Percentiles rank a stretch among this genome's conserved stretches.
Conservation (phyloP, 768 basidiomycete species). For the Lyophyllum shimeji region DNA sequence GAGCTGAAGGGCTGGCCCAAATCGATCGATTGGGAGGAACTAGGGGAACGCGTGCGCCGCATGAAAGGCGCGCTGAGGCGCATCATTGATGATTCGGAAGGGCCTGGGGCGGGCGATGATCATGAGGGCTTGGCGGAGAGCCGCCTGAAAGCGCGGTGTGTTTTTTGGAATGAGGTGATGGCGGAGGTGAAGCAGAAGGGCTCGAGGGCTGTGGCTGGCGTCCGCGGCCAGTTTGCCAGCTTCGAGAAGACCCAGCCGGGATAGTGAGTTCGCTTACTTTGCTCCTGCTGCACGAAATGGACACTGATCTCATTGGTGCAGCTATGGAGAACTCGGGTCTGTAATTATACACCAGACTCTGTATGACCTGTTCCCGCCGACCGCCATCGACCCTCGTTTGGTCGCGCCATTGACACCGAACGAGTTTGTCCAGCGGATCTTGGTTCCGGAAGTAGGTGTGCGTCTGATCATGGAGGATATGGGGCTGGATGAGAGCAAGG, state of each 20-base stretch:
- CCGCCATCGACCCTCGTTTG: conserved; percentile 49
- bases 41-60: conserved; percentile 52
- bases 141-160: conserved; percentile 39
- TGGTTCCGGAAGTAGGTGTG: conserved; percentile 88
- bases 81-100: conserved; percentile 59
- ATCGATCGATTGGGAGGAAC: conserved; percentile 58
- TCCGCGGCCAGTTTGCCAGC: conserved; percentile 72
- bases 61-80: conserved; percentile 47
- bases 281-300: not conserved
- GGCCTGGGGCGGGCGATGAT: not conserved
- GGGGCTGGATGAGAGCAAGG: conserved; percentile 35
- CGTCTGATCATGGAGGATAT: conserved; percentile 83
- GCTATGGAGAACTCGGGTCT: conserved; percentile 86
- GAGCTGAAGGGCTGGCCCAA: conserved; percentile 75
- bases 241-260: conserved; percentile 87
- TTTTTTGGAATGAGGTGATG: conserved; percentile 71
- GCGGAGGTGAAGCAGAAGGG: conserved; percentile 66
- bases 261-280: conserved; percentile 57
- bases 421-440: conserved; percentile 78
- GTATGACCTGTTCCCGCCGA: conserved; percentile 70
- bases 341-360: conserved; percentile 79
- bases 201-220: conserved; percentile 60
- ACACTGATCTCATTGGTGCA: conserved; percentile 27
- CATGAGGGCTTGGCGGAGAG: conserved; percentile 21
- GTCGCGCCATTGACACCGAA: conserved; percentile 66